Evolutionary conservation across 768 basidiomycete species (phyloP).

Genomic region (Collybia sp.): DNA sequence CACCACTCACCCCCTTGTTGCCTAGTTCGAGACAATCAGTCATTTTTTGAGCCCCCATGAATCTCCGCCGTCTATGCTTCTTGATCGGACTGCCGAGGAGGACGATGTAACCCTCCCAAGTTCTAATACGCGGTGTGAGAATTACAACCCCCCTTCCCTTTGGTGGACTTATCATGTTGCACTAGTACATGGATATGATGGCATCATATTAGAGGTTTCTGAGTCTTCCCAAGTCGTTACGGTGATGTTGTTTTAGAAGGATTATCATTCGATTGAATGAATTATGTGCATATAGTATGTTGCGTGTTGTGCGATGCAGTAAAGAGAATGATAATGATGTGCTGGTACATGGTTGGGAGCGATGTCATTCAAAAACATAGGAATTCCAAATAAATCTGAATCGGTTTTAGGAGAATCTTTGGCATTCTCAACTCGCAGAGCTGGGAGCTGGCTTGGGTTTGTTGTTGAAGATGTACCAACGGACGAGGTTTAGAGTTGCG

Average conservation of each 20-base stretch:
- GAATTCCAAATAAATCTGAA: too few relatives aligned
- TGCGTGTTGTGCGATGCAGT: neutral
- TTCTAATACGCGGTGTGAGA: constrained; percentile 62
- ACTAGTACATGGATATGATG: constrained; percentile 74
- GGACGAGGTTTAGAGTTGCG: constrained; percentile 84
- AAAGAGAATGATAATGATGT: neutral
- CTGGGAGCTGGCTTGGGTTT: constrained; percentile 19
- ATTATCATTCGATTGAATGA: neutral
- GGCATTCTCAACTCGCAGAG: too few relatives aligned
- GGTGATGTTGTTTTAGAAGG: constrained; percentile 61
- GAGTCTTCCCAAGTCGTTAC: constrained; percentile 74
- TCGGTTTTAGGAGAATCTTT: too few relatives aligned
- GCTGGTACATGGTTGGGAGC: neutral
- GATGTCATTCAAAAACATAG: too few relatives aligned
- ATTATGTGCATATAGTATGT: neutral
- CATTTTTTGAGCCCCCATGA: constrained; percentile 76
- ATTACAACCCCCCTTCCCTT: neutral
- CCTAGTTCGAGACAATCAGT: constrained; percentile 71
- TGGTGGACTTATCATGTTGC: constrained; percentile 7
- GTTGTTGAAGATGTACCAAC: constrained; percentile 73
- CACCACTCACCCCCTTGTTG: neutral
- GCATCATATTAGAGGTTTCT: constrained; percentile 75
- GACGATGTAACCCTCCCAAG: constrained; percentile 65
- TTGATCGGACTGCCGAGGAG: constrained; percentile 76
- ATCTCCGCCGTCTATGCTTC: constrained; percentile 72